Evolutionary conservation across 352 stramenopile species (phyloP).

Genomic region (Halophytophthora batemanensis): DNA sequence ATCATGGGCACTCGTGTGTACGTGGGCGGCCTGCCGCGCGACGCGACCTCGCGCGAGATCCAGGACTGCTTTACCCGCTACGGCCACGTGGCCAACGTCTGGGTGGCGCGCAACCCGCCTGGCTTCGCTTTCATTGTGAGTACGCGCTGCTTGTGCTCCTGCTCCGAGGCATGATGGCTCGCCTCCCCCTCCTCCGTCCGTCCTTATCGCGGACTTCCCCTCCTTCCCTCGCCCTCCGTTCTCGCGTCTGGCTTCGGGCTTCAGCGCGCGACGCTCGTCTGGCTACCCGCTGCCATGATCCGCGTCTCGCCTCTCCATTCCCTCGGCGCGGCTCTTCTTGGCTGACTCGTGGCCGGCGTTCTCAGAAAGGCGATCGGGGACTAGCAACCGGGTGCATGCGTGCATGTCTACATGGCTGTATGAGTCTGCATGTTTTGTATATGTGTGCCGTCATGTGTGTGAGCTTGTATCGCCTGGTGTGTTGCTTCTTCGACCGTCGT

Average conservation of each 20-base stretch:
- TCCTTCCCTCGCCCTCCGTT: constrained; percentile 5
- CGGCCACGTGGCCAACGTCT: constrained; percentile 84
- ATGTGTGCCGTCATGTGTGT: constrained; percentile 1
- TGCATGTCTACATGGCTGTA: constrained; percentile 16
- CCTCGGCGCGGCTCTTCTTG: background rate
- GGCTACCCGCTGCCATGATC: too few species aligned
- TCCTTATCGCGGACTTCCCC: constrained; percentile 3
- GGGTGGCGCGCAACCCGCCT: constrained; percentile 83
- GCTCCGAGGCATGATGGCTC: constrained; percentile 32
- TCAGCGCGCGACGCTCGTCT: too few species aligned
- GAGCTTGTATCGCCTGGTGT: constrained; percentile 1
- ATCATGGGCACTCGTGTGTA: constrained; percentile 83
- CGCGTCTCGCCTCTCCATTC: background rate
- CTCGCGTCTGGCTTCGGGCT: background rate
- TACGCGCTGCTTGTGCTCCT: constrained; percentile 27
- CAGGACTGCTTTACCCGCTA: constrained; percentile 83
- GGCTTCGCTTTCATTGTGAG: constrained; percentile 90
- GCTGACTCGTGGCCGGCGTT: background rate
- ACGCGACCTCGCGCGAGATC: constrained; percentile 78
- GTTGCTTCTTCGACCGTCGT: constrained; percentile 2
- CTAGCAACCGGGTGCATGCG: constrained; percentile 3
- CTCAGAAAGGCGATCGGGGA: background rate
- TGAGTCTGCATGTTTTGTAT: constrained; percentile 10
- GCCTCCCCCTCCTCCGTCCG: constrained; percentile 15
- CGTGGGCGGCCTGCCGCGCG: constrained; percentile 75